These are phyloP conservation scores for Apiospora pterosperma DNA, from an alignment of 2,329 filamentous ascomycete genomes.

Conservation along the genomic window DNA sequence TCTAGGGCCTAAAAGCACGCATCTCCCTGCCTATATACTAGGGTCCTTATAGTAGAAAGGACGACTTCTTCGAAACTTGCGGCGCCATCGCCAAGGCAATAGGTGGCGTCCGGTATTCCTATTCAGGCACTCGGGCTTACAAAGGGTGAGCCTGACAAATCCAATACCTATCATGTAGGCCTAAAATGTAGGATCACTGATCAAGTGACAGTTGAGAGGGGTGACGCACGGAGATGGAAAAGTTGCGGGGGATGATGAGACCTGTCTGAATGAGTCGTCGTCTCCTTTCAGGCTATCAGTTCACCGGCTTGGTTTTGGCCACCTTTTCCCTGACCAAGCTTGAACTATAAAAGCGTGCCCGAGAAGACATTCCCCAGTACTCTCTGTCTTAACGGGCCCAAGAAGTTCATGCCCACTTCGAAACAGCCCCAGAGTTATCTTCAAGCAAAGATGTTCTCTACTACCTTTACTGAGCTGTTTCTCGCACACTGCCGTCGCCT, in stretches of 20 bases:
- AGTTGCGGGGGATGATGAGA: not conserved
- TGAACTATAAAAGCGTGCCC: not conserved
- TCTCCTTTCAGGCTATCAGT: not conserved
- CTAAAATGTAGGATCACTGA: not conserved
- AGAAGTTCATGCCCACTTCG: not conserved
- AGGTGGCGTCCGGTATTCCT: not conserved
- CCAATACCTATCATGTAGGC: not conserved
- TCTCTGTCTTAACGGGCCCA: not conserved
- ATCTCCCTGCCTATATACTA: not conserved
- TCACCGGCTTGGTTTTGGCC: not conserved
- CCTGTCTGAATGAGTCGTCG: not conserved
- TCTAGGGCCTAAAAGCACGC: not conserved
- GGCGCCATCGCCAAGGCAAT: not conserved
- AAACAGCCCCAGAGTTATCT: not conserved
- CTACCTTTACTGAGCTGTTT: not conserved
- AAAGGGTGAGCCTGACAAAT: not conserved
- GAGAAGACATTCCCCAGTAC: not conserved
- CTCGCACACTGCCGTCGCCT: not conserved
- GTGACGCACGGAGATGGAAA: not conserved
- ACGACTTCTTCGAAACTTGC: not conserved
- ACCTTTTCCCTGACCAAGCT: not conserved
- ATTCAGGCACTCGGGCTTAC: not conserved
- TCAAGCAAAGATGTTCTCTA: not conserved
- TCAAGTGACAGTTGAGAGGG: not conserved
- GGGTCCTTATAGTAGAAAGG: not conserved